phyloP scores from a whole-genome alignment of 2,329 filamentous ascomycete species.

The Claviceps sp. region DNA sequence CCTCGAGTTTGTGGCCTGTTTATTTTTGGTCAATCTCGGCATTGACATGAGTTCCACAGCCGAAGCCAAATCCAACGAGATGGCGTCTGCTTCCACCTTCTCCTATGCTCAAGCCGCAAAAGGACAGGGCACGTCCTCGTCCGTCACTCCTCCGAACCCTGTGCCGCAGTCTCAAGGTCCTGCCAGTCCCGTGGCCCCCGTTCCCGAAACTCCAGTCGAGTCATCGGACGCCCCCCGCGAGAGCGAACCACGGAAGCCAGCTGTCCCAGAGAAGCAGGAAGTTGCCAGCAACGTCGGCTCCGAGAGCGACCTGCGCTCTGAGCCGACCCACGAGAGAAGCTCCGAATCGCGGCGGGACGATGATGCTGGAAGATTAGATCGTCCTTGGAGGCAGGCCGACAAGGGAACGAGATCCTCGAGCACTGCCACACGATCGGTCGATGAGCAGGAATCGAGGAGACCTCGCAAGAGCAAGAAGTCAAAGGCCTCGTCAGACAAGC shows the following conservation, averaged over 20 bases:
- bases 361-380: conserved; percentile 24
- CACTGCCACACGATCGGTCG: conserved; percentile 50
- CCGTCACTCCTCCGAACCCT: conserved; percentile 15
- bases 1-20: neutral
- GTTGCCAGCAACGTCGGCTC: conserved; percentile 21
- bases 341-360: conserved; percentile 25
- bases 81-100: conserved; percentile 51
- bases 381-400: conserved; percentile 28
- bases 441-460: conserved; percentile 38
- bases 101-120: conserved; percentile 95
- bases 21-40: neutral
- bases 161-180: conserved; percentile 14
- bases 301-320: conserved; percentile 23
- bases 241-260: conserved; percentile 10
- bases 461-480: conserved; percentile 50
- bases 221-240: conserved; percentile 13
- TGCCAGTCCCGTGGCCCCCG: conserved; percentile 13
- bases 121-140: conserved; percentile 42
- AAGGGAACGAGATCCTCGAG: conserved; percentile 46
- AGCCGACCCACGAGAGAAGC: conserved; percentile 19
- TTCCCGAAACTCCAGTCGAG: conserved; percentile 13
- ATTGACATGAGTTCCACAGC: conserved; percentile 13
- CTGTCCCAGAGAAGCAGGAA: conserved; percentile 20
- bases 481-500: conserved; percentile 26
- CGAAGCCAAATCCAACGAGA: conserved; percentile 21